Percentiles rank a stretch among this genome's conserved stretches.
Conservation (phyloP, 139 green algal genomes). For the Picocystis salinarum region DNA sequence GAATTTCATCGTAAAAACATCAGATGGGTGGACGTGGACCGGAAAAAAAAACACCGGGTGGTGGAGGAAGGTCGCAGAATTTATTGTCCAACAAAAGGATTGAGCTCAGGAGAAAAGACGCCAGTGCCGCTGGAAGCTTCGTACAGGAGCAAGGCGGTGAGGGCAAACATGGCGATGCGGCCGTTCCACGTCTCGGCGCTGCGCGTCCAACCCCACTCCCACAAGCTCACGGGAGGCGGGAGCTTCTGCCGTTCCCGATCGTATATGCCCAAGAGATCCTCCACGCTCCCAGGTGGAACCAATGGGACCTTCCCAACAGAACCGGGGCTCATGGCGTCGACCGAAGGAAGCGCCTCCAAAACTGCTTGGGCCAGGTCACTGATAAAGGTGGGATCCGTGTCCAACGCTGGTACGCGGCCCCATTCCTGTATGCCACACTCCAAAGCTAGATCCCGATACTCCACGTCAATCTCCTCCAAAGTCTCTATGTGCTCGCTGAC, state of each 20-base stretch:
- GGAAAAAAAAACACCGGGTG: too few species aligned
- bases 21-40: too few species aligned
- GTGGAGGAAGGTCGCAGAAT: too few species aligned
- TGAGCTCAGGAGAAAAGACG: too few species aligned
- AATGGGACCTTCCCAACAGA: conserved; percentile 5
- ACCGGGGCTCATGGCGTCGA: conserved; percentile 35
- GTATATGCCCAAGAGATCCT: conserved; percentile 78
- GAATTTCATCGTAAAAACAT: too few species aligned
- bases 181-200: conserved; percentile 85
- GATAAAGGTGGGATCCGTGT: conserved; percentile 83
- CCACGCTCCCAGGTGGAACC: conserved; percentile 42
- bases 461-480: conserved; percentile 98
- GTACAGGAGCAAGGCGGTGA: too few species aligned
- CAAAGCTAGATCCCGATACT: conserved; percentile 71
- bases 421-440: conserved; percentile 66
- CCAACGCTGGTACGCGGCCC: conserved; percentile 87
- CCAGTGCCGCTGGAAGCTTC: too few species aligned
- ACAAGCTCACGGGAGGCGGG: conserved; percentile 54
- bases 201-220: conserved; percentile 88
- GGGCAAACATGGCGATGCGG: conserved; percentile 62
- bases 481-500: conserved; percentile 99
- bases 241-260: conserved; percentile 69
- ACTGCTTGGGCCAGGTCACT: conserved; percentile 81
- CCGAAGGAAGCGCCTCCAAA: conserved; percentile 82
- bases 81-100: too few species aligned